phyloP scores from a whole-genome alignment of 306 rosid genomes.

The Cyclanthera cordifolia region DNA sequence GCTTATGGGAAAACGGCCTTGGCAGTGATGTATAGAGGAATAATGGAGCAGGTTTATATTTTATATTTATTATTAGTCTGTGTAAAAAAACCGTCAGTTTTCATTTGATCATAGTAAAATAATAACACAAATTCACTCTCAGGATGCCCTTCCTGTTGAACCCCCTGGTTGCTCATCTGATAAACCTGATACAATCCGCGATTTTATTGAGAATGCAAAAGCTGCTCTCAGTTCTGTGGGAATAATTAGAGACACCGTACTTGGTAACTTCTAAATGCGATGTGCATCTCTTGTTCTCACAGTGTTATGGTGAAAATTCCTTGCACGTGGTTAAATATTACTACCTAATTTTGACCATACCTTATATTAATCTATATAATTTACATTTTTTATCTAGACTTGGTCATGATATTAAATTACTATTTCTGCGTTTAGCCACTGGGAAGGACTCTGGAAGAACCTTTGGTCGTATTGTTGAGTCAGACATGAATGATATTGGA shows the following conservation, averaged over 20 bases:
- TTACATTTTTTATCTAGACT: constrained; percentile 7
- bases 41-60: constrained; percentile 75
- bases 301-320: neutral
- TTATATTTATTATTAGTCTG: neutral
- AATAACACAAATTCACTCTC: constrained; percentile 20
- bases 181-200: constrained; percentile 54
- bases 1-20: constrained; percentile 84
- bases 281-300: neutral
- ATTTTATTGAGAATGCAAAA: constrained; percentile 63
- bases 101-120: constrained; percentile 8
- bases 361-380: neutral
- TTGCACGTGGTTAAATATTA: neutral
- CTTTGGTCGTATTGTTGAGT: constrained; percentile 75
- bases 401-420: constrained; percentile 13
- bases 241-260: constrained; percentile 61
- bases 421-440: constrained; percentile 36
- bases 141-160: constrained; percentile 80
- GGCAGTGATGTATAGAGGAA: constrained; percentile 80
- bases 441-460: constrained; percentile 63
- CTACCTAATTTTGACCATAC: neutral
- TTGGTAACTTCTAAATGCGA: constrained; percentile 32
- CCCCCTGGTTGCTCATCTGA: constrained; percentile 91
- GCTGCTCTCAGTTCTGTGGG: constrained; percentile 91
- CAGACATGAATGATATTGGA: constrained; percentile 94
- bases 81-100: neutral